phyloP scores from a whole-genome alignment of 2,329 filamentous ascomycete species.

The Lachnellula subtilissima region DNA sequence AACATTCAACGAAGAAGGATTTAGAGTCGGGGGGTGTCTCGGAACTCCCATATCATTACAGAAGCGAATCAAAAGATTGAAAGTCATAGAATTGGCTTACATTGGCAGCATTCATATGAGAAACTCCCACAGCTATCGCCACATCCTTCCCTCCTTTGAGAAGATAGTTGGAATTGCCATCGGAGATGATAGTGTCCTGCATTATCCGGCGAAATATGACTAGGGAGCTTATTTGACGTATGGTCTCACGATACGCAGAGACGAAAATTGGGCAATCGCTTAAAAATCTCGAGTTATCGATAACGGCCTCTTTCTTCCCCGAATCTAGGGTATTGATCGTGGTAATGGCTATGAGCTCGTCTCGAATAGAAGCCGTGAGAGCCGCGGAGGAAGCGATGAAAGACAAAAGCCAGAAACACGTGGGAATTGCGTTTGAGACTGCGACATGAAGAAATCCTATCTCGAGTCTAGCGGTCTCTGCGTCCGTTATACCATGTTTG shows the following conservation, averaged over 20 bases:
- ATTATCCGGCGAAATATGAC: slow-evolving; percentile 37
- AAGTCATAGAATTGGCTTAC: background rate
- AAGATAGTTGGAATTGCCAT: slow-evolving; percentile 34
- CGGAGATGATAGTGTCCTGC: slow-evolving; percentile 36
- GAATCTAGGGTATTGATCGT: background rate
- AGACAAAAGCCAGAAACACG: slow-evolving; percentile 35
- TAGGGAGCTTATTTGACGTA: slow-evolving; percentile 38
- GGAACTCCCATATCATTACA: too few species aligned
- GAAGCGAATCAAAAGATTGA: too few species aligned
- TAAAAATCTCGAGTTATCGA: slow-evolving; percentile 37
- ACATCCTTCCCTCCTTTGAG: slow-evolving; percentile 38
- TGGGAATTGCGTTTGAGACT: slow-evolving; percentile 35
- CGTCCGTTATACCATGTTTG: slow-evolving; percentile 22
- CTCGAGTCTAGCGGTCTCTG: slow-evolving; percentile 31
- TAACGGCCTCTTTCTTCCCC: slow-evolving; percentile 15
- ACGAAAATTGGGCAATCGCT: slow-evolving; percentile 38
- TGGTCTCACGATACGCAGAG: slow-evolving; percentile 40
- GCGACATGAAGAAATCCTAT: slow-evolving; percentile 28
- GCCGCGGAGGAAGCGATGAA: slow-evolving; percentile 29
- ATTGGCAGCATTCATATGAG: slow-evolving; percentile 36
- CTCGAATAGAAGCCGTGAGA: slow-evolving; percentile 25
- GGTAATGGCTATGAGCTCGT: slow-evolving; percentile 28
- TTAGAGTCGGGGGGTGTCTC: too few species aligned
- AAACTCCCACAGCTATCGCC: slow-evolving; percentile 39
- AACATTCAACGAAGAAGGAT: background rate